Evolutionary conservation across 2,329 filamentous ascomycete genomes (phyloP), one percentile per base, ranked within the genome.

Genomic region (Trichophyton simii): DNA sequence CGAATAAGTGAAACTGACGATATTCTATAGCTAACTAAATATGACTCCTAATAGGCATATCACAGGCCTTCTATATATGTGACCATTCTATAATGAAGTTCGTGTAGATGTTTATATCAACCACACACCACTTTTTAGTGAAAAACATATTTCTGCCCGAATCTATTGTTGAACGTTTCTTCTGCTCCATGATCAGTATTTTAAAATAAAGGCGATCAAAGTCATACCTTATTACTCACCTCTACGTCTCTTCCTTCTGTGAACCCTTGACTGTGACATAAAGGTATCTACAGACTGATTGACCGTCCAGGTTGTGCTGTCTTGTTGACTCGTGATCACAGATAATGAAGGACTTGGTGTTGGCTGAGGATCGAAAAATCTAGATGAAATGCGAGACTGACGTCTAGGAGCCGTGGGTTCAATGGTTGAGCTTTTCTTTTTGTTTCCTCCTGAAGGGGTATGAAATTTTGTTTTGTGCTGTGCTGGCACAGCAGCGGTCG

Each of bases 351-450:
- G 1, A 64, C 65, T 66, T 22, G 73, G 70, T n/a, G 68, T 72
- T 15, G 64, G 60, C 48, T 67, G 67, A 62, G 67, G 68, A 20
- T 68, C 68, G 28, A 67, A 66, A 31, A 66, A 67, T n/a, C 67
- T 66, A 3, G 65, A 66, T 1, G 65, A 66, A 9, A 63, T 64
- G 22, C 65, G 65, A 20, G 63, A 58, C 44, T 68, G 65, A 20
- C 62, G 63, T 36, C 50, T 57, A 7, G 65, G 58, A 34, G 60
- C 63, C 18, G 28, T 20, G 13, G 61, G 20, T 34, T 57, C 46
- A 18, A 64, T 57, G 9, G 25, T 58, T 9, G 25, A 22, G 28
- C 62, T 6, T 59, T 67, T 62, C 42, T 65, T 67, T 50, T 41
- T 63, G 28, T 46, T 28, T 13, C 36, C 31, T n/a, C 20, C 36